A percentile compares a stretch with the other conserved stretches of the same genome.
Conservation (phyloP, 345 rosid genomes). For the Arabidopsis thaliana region DNA sequence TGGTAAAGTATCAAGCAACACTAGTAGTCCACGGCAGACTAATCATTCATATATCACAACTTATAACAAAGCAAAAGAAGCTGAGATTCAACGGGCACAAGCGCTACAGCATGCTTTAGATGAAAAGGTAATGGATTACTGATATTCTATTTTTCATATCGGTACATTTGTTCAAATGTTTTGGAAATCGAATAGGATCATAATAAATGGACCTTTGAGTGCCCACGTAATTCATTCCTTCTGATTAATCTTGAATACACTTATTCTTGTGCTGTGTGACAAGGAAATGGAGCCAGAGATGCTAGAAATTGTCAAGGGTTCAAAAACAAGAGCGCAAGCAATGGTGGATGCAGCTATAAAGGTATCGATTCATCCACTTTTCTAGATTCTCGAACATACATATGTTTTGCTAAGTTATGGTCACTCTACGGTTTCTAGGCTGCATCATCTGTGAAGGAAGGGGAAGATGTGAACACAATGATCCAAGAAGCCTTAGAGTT, state of each 20-base stretch:
- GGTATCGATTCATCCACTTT: constrained; percentile 48
- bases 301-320: constrained; percentile 68
- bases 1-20: constrained; percentile 48
- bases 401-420: constrained; percentile 10
- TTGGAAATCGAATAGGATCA: constrained; percentile 1
- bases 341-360: constrained; percentile 93
- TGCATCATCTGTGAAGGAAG: constrained; percentile 71
- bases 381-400: constrained; percentile 20
- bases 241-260: constrained; percentile 41
- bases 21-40: constrained; percentile 50
- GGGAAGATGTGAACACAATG: constrained; percentile 66
- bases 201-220: constrained; percentile 17
- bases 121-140: constrained; percentile 60
- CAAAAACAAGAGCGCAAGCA: constrained; percentile 66
- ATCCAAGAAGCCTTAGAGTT: constrained; percentile 72
- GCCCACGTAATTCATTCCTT: constrained; percentile 27
- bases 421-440: constrained; percentile 58
- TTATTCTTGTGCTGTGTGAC: constrained; percentile 47
- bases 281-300: constrained; percentile 73
- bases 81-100: constrained; percentile 59
- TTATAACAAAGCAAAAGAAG: constrained; percentile 62
- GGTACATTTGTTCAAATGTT: constrained; percentile 13
- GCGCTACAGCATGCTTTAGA: constrained; percentile 56
- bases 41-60: constrained; percentile 38
- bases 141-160: constrained; percentile 29